Percentiles rank a stretch among this genome's conserved stretches.
phyloP scores from a whole-genome alignment of 345 rosid genomes.

The Populus nigra region DNA sequence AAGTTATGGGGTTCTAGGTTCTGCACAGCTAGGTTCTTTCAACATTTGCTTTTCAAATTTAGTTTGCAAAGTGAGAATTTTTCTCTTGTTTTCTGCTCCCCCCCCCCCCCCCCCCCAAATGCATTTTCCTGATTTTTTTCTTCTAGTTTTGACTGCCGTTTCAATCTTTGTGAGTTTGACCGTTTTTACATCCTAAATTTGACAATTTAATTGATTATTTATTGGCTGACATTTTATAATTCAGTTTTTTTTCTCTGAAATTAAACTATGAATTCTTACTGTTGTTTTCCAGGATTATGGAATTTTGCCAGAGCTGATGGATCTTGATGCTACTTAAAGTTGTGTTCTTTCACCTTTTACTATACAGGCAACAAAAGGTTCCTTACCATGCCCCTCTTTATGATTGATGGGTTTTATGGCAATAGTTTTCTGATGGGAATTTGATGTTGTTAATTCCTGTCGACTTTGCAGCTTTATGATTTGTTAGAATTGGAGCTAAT shows the following conservation, averaged over 20 bases:
- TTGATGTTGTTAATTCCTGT: conserved; percentile 1
- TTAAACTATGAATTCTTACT: background rate
- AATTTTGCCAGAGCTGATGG: conserved; percentile 5
- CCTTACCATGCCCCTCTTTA: background rate
- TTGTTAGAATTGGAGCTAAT: conserved; percentile 8
- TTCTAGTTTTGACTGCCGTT: conserved; percentile 10
- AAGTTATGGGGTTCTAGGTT: background rate
- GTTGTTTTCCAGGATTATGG: conserved; percentile 11
- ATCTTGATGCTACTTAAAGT: background rate
- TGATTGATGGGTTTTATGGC: background rate
- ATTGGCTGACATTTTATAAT: background rate
- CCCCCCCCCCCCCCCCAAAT: background rate
- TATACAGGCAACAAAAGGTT: background rate
- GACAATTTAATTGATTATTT: background rate
- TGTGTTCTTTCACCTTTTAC: background rate
- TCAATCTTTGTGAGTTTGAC: background rate
- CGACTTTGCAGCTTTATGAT: conserved; percentile 27
- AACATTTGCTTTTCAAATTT: background rate
- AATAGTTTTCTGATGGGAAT: background rate
- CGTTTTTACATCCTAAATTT: background rate
- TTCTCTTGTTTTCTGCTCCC: background rate
- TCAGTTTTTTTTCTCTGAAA: background rate
- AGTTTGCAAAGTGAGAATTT: background rate
- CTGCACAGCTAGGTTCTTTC: background rate
- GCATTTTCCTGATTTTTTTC: conserved; percentile 2